Base-by-base conservation (phyloP, 1,284 basidiomycete species). In the Leccinum olivaceoglutinosum region DNA sequence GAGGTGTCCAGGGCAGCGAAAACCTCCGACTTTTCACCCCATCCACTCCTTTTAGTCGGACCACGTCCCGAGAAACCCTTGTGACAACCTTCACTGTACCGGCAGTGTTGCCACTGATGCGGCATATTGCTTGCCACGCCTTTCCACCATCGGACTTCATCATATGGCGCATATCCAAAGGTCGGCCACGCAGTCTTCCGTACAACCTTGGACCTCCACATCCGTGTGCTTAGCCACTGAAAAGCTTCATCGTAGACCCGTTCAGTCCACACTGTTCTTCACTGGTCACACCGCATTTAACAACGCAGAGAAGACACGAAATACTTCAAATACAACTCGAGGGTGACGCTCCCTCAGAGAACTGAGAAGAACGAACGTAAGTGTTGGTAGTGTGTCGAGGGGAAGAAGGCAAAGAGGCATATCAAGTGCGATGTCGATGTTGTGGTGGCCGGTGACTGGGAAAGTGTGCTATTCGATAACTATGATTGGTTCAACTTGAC, bases 101-200 rank as follows among this genome's bases (percentile, higher is more conserved):
- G 16, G 89, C 85, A 4, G 85, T 85, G 67, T 87, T 84, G 1
- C 96, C 89, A 2, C 89, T 86, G 5, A 86, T 83, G 56, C 88
- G 83, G 71, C 96, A 90, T 62, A 98, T 87, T 5, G 84, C 85
- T 56, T 90, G 88, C 90, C 91, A 93, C 68, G 93, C 91, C 66
- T 82, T 86, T 59, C 83, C 80, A 58, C 82, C 82, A 72, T 88
- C 89, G 2, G 75, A 73, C 68, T 74, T 81, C 54, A 88, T 79
- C 16, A 86, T 78, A 60, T 89, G 10, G 94, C 93, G 67, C 88
- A 88, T 44, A 94, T 84, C 82, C 98, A 91, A 4, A 98, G 77
- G 70, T 93, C 90, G 1, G 91, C 94, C 44, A 98, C 83, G 54
- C 86, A 88, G 41, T 89, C 86, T 70, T 98, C 89, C 0, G 94